Conservation (phyloP, 1,139 yeast species). For the Pichia sp. region DNA sequence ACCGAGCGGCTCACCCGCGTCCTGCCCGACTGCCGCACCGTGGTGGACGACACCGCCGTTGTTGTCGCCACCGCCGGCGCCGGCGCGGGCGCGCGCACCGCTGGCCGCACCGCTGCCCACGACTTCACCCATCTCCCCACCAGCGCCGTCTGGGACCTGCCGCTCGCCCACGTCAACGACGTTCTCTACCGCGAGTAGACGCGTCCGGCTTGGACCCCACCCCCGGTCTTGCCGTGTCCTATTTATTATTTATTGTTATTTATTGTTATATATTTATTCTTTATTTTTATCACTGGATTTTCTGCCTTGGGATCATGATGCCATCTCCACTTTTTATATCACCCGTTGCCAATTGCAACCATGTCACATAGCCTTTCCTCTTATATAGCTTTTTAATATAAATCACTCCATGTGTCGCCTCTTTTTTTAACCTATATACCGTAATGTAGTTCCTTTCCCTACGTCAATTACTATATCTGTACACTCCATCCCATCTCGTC, state of each 20-base stretch:
- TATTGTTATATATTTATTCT: no score
- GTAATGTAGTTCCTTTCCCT: background rate
- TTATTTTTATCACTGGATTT: no score
- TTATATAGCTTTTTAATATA: no score
- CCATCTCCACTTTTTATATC: no score
- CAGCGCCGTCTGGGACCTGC: background rate
- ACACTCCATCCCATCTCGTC: background rate
- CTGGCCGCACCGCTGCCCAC: background rate
- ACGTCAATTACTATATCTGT: background rate
- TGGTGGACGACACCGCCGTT: conserved; percentile 65
- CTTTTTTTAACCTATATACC: no score
- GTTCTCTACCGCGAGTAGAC: background rate
- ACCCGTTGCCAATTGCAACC: no score
- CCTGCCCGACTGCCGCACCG: conserved; percentile 51
- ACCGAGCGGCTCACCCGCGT: conserved; percentile 62
- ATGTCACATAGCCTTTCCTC: no score
- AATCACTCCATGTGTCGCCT: no score
- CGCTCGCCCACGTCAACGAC: background rate
- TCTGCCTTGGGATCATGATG: no score
- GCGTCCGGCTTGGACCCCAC: background rate
- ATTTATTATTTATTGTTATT: no score
- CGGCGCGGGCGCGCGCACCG: background rate
- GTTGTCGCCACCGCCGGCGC: conserved; percentile 48
- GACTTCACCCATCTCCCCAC: background rate
- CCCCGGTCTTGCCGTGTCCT: no score